phyloP scores from a whole-genome alignment of 169 alveolate species.

The Plasmodium cynomolgi region DNA sequence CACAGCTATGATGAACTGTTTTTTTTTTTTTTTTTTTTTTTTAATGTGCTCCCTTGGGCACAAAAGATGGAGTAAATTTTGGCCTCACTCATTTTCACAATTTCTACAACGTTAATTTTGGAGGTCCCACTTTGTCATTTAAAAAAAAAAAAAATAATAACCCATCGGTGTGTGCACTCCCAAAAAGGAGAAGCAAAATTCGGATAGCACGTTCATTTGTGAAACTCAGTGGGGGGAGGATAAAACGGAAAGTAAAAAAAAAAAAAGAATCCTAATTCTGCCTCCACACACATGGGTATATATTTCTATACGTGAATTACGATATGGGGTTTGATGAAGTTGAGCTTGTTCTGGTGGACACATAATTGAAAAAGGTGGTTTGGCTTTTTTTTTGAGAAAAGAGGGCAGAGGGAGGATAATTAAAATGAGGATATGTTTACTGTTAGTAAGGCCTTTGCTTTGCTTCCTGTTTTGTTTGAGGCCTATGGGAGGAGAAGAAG shows the following conservation, averaged over 20 bases:
- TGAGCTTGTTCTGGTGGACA: neutral
- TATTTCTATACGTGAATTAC: neutral
- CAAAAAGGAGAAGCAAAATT: neutral
- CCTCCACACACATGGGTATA: neutral
- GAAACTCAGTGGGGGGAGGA: neutral
- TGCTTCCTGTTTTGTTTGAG: neutral
- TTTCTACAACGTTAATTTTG: neutral
- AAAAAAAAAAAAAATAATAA: neutral
- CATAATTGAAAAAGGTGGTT: neutral
- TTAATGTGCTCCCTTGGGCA: neutral
- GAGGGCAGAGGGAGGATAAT: neutral
- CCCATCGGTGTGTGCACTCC: neutral
- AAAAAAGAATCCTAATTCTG: neutral
- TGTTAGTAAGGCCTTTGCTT: neutral
- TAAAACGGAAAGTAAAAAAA: neutral
- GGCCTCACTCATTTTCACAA: neutral
- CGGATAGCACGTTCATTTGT: too few species aligned
- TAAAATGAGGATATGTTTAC: neutral
- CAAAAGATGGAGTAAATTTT: neutral
- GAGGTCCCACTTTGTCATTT: neutral
- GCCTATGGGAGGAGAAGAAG: neutral
- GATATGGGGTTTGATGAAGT: neutral
- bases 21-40: neutral
- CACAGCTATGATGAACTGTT: neutral
- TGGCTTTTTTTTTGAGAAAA: neutral